phyloP scores from a whole-genome alignment of 2,329 filamentous ascomycete species.

The Tolypocladium pustulatum region DNA sequence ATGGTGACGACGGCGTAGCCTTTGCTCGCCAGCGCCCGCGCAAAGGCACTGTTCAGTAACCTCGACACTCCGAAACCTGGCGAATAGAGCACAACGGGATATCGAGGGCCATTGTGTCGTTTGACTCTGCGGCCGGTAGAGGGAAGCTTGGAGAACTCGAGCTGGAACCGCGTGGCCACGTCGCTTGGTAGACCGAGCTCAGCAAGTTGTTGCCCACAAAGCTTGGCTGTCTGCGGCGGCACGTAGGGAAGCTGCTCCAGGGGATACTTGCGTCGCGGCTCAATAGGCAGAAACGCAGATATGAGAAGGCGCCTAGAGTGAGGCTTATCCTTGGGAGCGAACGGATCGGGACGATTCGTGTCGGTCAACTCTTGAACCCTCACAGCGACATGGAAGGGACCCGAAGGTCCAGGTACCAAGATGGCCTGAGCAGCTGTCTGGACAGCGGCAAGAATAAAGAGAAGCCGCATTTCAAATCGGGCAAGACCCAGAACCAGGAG shows the following conservation, averaged over 20 bases:
- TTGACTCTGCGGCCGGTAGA: not conserved
- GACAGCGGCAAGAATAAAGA: not conserved
- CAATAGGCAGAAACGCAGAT: not conserved
- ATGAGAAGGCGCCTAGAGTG: constrained; percentile 1
- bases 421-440: constrained; percentile 3
- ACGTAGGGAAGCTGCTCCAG: constrained; percentile 5
- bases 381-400: constrained; percentile 4
- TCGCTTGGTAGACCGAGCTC: not conserved
- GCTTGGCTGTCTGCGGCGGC: constrained; percentile 5
- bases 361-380: constrained; percentile 9
- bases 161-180: not conserved
- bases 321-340: constrained; percentile 5
- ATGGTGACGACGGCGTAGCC: constrained; percentile 33
- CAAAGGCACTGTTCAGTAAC: constrained; percentile 26
- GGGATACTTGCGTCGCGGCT: not conserved
- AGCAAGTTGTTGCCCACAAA: not conserved
- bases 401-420: constrained; percentile 1
- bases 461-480: not conserved
- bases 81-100: constrained; percentile 26
- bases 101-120: not conserved
- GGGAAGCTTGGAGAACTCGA: not conserved
- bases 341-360: constrained; percentile 9
- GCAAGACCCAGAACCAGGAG: too few relatives aligned
- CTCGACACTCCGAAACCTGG: constrained; percentile 28
- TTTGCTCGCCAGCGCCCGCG: constrained; percentile 29